Base-by-base conservation (phyloP, 257 asterid species). In the Fraxinus excelsior region DNA sequence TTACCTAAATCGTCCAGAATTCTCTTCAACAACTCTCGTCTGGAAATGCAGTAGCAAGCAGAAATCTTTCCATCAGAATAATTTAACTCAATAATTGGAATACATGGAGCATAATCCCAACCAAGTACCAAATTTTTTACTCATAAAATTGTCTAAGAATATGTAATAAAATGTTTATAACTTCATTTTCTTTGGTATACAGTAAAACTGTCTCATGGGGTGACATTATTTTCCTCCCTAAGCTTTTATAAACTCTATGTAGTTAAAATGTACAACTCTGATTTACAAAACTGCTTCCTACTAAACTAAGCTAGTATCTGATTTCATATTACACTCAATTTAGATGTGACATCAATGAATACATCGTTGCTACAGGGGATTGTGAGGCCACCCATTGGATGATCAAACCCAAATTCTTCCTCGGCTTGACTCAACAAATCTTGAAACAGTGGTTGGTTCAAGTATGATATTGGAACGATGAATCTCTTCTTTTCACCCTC, bases 371-470 rank as follows among this genome's bases (percentile, higher is more conserved):
- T 65, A 35, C 83, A 82, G 0, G 82, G 84, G 28, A 85, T 42
- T 2, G 85, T 76, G 8, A 81, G 81, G 29, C 87, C 82, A 4
- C 84, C 85, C 79, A 75, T 79, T 0, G 84, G 86, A 84, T 76
- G 85, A 72, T 82, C 74, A 42, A 78, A 86, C 8, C 32, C 32
- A 31, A 31, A 31, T 31, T 31, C 32, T 31, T 31, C 32, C 32
- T 31, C 32, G 32, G 32, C 32, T 31, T 31, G 32, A 31, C 32
- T 31, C 3, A 31, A 31, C 32, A 31, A 31, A 31, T 31, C 32
- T 31, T 31, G 32, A 31, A 31, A 31, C 32, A 31, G 3, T 2
- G 32, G 32, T 31, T 31, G 32, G 32, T 31, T 31, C 32, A 31
- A 31, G 32, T 31, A 31, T 31, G 32, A 31, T 31, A 31, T 31